Evolutionary conservation across 2,329 filamentous ascomycete species (phyloP), one percentile per base, ranked within the genome.

Genomic region (Phialophora macrospora): DNA sequence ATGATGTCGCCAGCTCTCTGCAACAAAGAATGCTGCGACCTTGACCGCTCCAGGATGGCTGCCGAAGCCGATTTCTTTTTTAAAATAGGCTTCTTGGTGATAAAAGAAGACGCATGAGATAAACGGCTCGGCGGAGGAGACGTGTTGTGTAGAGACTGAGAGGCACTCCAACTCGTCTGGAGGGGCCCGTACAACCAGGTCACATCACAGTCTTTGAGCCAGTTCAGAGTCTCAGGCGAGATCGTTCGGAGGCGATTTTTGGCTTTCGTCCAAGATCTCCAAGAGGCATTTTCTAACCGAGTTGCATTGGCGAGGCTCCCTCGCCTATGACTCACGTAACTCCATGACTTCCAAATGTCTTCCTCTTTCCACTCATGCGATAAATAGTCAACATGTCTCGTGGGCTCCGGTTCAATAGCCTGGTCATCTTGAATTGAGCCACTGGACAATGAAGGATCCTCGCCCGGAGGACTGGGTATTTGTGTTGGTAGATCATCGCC

Each of bases 41-140:
- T 78, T 0, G 93, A 97, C 68, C 89, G 87, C 76, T 97, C 93
- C 8, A 98, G 85, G 87, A 98, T 97, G 49, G 96, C 86, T 77
- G 98, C 94, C 0, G 94, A 98, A 84, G 96, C 94, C 77, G 92
- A 97, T 70, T 93, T 87, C 83, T 97, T 98, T 81, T 98, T 98
- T 65, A 99, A 80, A 66, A 98, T 98, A 1, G 93, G 92, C 79
- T 97, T 97, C 79, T 93, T 82, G 72, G 87, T 87, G 70, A 90
- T 79, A 69, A 92, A 90, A 0, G 91, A 93, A 70, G 83, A 86
- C 46, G 81, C 85, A 60, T 86, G 87, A 14, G 86, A 88, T 5
- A 89, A 75, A 14, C 80, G 80, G 70, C 83, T 86, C 26, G 79
- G 79, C 24, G 83, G 80, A 54, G 85, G 83, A 12, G 82, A 82